These are phyloP conservation scores for Penicillium thymicola DNA, from an alignment of 2,329 filamentous ascomycete genomes.

Conservation along the genomic window DNA sequence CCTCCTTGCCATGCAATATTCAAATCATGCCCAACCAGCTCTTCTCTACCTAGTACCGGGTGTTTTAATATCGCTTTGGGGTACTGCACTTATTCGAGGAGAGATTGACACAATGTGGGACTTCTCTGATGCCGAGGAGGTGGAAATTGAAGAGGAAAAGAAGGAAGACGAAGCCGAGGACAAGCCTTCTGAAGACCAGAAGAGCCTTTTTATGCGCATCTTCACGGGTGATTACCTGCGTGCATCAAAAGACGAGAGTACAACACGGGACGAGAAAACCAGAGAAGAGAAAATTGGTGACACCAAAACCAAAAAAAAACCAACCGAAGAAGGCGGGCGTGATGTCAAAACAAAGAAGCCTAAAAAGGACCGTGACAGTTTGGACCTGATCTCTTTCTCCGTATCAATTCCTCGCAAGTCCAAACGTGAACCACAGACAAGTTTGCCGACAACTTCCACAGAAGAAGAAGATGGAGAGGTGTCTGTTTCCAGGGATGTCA, in stretches of 20 bases:
- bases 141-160: conserved; percentile 36
- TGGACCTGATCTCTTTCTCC: conserved; percentile 33
- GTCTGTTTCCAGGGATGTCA: conserved; percentile 17
- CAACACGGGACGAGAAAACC: neutral
- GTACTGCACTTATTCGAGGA: conserved; percentile 66
- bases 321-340: conserved; percentile 4
- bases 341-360: conserved; percentile 10
- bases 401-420: conserved; percentile 29
- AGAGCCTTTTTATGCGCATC: conserved; percentile 29
- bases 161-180: conserved; percentile 46
- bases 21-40: conserved; percentile 80
- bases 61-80: conserved; percentile 71
- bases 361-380: conserved; percentile 15
- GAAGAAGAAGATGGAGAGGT: conserved; percentile 17
- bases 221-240: conserved; percentile 23
- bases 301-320: conserved; percentile 36
- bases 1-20: conserved; percentile 71
- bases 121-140: conserved; percentile 66
- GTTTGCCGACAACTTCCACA: neutral
- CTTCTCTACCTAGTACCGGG: conserved; percentile 89
- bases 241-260: neutral
- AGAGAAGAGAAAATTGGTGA: conserved; percentile 5
- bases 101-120: conserved; percentile 74
- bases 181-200: conserved; percentile 5
- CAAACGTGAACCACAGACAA: neutral